These are phyloP conservation scores for Paecilomyces variotii DNA, from an alignment of 2,329 filamentous ascomycete species.

Conservation along the genomic window DNA sequence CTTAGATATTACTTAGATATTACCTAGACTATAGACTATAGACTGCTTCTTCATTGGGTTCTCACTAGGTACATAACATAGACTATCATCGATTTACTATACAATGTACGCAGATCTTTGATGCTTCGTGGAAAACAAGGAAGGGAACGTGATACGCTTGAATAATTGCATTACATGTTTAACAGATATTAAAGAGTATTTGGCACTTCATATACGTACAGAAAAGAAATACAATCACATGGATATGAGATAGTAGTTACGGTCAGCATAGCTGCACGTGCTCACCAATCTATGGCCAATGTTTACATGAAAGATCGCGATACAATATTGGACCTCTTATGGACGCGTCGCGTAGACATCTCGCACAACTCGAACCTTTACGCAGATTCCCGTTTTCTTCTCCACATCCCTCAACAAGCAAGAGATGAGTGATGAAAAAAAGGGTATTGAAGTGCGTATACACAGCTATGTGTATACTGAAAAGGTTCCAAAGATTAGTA, in stretches of 20 bases:
- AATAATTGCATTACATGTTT: neutral
- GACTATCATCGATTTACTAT: neutral
- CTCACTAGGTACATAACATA: neutral
- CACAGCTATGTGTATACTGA: too few species aligned
- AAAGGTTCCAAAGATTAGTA: neutral
- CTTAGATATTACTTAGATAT: too few species aligned
- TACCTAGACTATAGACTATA: neutral
- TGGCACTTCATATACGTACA: too few species aligned
- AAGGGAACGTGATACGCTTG: neutral
- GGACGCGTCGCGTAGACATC: neutral
- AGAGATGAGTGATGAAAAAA: constrained; percentile 1
- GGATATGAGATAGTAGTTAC: too few species aligned
- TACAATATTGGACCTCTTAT: too few species aligned
- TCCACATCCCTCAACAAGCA: constrained; percentile 1
- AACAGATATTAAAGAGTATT: too few species aligned
- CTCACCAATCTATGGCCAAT: too few species aligned
- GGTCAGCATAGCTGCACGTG: too few species aligned
- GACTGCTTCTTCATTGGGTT: neutral
- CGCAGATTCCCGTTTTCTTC: neutral
- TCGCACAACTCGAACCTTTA: neutral
- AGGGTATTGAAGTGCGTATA: neutral
- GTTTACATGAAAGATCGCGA: too few species aligned
- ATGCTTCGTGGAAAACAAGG: neutral
- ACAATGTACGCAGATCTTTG: neutral
- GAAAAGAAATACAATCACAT: too few species aligned